A percentile compares a stretch with the other conserved stretches of the same genome.
Evolutionary conservation across 768 basidiomycete genomes (phyloP).

Genomic region (Lactarius akahatsu): DNA sequence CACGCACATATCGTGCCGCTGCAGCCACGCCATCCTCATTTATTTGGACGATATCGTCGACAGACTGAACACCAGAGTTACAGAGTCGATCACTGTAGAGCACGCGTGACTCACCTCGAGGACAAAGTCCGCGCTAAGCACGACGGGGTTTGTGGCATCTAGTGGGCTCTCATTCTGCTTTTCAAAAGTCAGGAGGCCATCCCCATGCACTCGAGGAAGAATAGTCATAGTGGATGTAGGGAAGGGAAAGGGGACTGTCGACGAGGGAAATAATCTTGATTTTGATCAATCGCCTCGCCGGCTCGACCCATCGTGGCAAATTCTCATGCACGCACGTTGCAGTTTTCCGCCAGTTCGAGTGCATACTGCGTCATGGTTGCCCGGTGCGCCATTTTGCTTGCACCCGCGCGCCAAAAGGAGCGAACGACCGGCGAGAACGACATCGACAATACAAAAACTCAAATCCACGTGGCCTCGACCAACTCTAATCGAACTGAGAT

Average conservation of each 20-base stretch:
- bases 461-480: not conserved
- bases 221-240: constrained; percentile 20
- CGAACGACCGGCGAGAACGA: not conserved
- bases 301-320: not conserved
- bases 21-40: constrained; percentile 31
- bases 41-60: constrained; percentile 33
- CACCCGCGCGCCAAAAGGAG: not conserved
- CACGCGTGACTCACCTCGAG: constrained; percentile 20
- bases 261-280: not conserved
- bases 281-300: not conserved
- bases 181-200: constrained; percentile 13
- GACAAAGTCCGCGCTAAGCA: constrained; percentile 28
- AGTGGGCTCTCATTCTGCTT: not conserved
- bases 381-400: not conserved
- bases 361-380: not conserved
- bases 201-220: constrained; percentile 14
- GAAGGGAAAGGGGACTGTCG: not conserved
- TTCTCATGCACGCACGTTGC: not conserved
- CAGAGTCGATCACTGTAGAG: not conserved
- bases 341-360: not conserved
- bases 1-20: constrained; percentile 25
- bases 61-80: constrained; percentile 1
- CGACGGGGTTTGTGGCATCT: constrained; percentile 26
- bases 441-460: not conserved
- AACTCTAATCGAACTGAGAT: not conserved